Conservation (phyloP, 176 grass and related monocot species). For the Eleusine coracana region DNA sequence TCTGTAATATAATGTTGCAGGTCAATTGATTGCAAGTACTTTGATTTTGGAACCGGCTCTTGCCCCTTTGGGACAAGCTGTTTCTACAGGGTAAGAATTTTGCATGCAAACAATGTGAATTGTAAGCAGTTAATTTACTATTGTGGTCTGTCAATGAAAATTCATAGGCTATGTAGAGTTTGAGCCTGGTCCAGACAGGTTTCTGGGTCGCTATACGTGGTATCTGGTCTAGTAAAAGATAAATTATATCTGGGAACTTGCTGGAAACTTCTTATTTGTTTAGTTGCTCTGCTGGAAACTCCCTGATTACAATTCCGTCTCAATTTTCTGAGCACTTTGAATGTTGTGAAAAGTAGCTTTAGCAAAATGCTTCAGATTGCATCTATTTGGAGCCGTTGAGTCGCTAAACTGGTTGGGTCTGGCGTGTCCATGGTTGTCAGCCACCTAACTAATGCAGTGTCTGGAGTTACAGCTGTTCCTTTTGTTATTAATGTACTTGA, state of each 20-base stretch:
- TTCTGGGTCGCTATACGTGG: neutral
- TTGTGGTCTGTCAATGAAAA: neutral
- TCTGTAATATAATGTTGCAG: constrained; percentile 48
- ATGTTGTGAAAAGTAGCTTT: neutral
- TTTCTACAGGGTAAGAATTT: constrained; percentile 68
- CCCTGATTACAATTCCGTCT: constrained; percentile 1
- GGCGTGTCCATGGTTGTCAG: neutral
- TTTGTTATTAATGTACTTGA: neutral
- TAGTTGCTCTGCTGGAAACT: neutral
- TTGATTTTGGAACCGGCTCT: constrained; percentile 84
- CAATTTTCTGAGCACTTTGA: neutral
- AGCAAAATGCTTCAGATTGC: neutral
- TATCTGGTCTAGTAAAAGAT: neutral
- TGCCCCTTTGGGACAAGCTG: constrained; percentile 95
- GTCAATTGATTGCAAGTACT: constrained; percentile 99
- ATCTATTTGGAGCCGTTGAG: neutral
- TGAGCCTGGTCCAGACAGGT: neutral
- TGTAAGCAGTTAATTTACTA: constrained; percentile 13
- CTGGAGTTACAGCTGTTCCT: neutral
- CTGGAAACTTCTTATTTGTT: neutral
- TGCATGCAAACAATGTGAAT: constrained; percentile 29
- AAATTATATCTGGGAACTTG: constrained; percentile 1
- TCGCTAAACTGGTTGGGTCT: neutral
- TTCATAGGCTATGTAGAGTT: neutral
- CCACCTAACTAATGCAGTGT: neutral